These are phyloP conservation scores for Boletus mariae DNA, from an alignment of 1,284 basidiomycete genomes.

Conservation along the genomic window DNA sequence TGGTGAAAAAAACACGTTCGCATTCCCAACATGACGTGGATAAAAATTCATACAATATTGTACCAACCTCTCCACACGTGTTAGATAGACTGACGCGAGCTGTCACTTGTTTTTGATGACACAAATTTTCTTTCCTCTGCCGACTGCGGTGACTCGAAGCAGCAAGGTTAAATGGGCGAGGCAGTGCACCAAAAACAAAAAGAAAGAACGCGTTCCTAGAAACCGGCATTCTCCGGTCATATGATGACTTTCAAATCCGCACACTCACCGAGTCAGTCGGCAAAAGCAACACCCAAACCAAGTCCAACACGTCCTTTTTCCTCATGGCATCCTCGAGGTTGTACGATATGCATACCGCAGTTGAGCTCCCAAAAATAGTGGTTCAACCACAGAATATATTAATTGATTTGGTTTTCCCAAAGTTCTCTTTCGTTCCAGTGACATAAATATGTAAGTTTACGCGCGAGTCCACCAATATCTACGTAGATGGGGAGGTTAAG, in stretches of 20 bases:
- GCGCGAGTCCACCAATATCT: constrained; percentile 28
- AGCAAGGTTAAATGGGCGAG: not conserved
- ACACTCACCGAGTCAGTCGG: not conserved
- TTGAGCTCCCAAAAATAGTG: not conserved
- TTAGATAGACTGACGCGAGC: not conserved
- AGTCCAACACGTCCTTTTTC: not conserved
- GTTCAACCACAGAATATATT: constrained; percentile 13
- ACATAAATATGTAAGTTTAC: constrained; percentile 26
- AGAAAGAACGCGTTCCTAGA: not conserved
- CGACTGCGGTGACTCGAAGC: not conserved
- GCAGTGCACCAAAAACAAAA: not conserved
- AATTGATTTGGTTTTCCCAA: constrained; percentile 9
- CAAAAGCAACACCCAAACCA: not conserved
- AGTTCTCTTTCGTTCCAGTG: constrained; percentile 15
- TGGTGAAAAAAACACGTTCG: too few relatives aligned
- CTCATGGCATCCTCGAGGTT: constrained; percentile 20
- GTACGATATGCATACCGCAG: not conserved
- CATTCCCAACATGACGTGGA: too few relatives aligned
- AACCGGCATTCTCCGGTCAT: not conserved
- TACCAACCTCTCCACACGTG: not conserved
- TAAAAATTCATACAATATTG: too few relatives aligned
- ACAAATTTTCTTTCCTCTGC: not conserved
- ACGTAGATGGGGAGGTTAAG: constrained; percentile 27
- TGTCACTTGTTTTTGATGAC: not conserved
- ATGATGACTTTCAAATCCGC: not conserved